Evolutionary conservation across 2,329 filamentous ascomycete species (phyloP), one percentile per base, ranked within the genome.

Genomic region (Nothopassalora personata): DNA sequence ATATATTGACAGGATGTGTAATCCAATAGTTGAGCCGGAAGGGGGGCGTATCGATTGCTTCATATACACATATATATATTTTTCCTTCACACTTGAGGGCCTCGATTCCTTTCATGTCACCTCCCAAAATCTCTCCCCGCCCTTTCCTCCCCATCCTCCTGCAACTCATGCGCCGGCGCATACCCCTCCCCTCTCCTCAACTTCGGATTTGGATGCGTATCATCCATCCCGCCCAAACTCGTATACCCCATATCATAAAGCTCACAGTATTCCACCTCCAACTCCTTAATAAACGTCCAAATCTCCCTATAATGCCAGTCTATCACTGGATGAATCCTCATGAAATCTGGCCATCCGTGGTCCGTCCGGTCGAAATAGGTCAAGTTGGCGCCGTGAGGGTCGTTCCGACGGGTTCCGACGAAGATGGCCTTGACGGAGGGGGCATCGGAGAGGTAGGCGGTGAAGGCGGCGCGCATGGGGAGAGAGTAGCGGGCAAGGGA

Each of bases 231-330:
- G 19, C 94, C 94, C n/a, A 99, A 80, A 64, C 89, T 93, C 2
- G 94, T 96, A 75, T 94, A 97, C 9, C 93, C 93, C 65, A 80
- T 79, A 72, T 97, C 91, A 74, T 99, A 99, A 28, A 99, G 79
- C 10, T 80, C 77, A 74, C 94, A 97, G 71, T 96, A 99, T 5
- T 87, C 86, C 30, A 97, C 86, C 1, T 85, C 81, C 31, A 97
- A 77, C 69, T 89, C 86, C 31, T 88, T 83, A 62, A 95, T 88
- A 71, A 95, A 94, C 18, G 86, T 85, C 94, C 94, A 97, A 56
- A 97, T 93, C 73, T 97, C 93, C 10, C 85, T 84, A 74, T 97
- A 96, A 73, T 94, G 90, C 94, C 94, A 99, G 75, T 99, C 94
- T 70, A 99, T 92, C 9, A 99, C 89, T 0, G 94, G 93, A 74